Percentiles rank a stretch among this genome's conserved stretches.
Evolutionary conservation across 2,329 filamentous ascomycete species (phyloP).

Genomic region (Emericellopsis cladophorae): DNA sequence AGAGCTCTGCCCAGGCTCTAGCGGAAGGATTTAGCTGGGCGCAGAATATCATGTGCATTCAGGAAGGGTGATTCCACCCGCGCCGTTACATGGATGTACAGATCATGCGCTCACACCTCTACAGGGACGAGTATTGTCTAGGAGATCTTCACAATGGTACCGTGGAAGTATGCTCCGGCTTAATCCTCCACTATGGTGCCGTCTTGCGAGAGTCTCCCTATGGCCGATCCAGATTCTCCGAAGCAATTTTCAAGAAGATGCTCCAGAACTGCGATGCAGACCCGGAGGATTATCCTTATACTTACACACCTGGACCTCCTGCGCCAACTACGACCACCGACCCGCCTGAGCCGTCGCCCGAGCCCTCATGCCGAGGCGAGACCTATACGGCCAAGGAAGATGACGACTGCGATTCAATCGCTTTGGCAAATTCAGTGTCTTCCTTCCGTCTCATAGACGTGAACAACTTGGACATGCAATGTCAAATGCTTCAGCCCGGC

Average conservation of each 20-base stretch:
- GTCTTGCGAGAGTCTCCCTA: neutral
- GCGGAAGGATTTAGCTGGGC: neutral
- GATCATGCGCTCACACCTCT: neutral
- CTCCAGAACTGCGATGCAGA: neutral
- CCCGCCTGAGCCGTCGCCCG: neutral
- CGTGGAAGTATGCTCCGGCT: neutral
- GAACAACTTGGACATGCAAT: neutral
- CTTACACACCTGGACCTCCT: neutral
- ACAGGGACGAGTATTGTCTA: neutral
- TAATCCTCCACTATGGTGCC: neutral
- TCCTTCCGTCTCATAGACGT: neutral
- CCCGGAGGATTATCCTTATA: neutral
- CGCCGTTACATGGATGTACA: neutral
- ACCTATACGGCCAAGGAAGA: neutral
- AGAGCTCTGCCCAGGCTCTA: neutral
- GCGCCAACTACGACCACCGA: neutral
- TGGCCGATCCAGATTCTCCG: neutral
- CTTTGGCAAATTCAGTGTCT: neutral
- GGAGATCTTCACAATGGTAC: neutral
- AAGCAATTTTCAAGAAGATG: neutral
- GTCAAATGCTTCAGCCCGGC: neutral
- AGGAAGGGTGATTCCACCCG: neutral
- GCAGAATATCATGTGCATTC: neutral
- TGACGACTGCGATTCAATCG: neutral
- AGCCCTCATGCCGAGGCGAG: neutral